A percentile compares a stretch with the other conserved stretches of the same genome.
Conservation (phyloP, 176 grass and related monocot genomes). For the Juncus effusus region DNA sequence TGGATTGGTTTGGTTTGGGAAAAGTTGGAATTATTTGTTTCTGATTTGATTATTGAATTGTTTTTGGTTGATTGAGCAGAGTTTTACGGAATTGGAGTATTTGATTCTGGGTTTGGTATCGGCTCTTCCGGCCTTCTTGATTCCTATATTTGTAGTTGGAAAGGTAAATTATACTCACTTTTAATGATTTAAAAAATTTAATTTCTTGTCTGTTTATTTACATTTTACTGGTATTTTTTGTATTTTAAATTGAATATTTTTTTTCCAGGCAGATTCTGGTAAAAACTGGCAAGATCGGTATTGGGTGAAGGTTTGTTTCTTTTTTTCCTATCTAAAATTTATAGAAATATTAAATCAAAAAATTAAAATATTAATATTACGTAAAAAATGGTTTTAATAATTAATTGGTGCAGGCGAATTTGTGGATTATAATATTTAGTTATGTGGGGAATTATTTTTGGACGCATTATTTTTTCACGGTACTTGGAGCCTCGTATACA, state of each 20-base stretch:
- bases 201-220: neutral
- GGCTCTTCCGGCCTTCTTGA: slow-evolving; percentile 58
- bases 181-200: neutral
- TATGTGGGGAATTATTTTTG: slow-evolving; percentile 99
- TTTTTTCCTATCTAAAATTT: slow-evolving; percentile 9
- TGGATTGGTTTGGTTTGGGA: neutral
- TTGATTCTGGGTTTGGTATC: slow-evolving; percentile 75
- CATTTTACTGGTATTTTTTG: neutral
- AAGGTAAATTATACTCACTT: slow-evolving; percentile 40
- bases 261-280: slow-evolving; percentile 61
- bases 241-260: slow-evolving; percentile 4
- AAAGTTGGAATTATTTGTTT: neutral
- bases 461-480: slow-evolving; percentile 98
- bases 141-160: slow-evolving; percentile 77
- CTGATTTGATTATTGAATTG: neutral
- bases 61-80: slow-evolving; percentile 38
- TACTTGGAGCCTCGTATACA: slow-evolving; percentile 92
- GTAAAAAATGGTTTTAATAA: neutral
- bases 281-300: slow-evolving; percentile 66
- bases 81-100: slow-evolving; percentile 89
- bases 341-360: too few species aligned
- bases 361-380: neutral
- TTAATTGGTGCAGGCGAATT: slow-evolving; percentile 69
- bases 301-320: slow-evolving; percentile 83
- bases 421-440: slow-evolving; percentile 98